Conservation (phyloP, 2,329 filamentous ascomycete species). For the Fusarium redolens region DNA sequence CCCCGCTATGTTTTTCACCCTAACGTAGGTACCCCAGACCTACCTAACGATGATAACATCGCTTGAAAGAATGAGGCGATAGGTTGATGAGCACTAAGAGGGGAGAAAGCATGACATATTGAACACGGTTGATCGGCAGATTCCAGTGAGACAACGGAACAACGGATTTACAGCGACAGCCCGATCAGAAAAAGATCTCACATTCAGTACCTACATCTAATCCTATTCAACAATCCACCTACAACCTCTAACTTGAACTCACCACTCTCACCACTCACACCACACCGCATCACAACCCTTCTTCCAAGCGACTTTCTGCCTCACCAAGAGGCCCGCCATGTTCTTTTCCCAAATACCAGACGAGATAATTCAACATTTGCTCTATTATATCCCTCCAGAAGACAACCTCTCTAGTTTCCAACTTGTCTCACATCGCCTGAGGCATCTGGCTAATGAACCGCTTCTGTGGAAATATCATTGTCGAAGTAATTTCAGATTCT, state of each 20-base stretch:
- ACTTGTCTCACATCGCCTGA: slow-evolving; percentile 71
- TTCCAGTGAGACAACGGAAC: slow-evolving; percentile 2
- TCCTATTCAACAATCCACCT: slow-evolving; percentile 1
- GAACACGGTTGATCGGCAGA: slow-evolving; percentile 32
- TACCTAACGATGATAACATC: slow-evolving; percentile 37
- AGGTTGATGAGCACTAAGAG: slow-evolving; percentile 18
- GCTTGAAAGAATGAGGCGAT: slow-evolving; percentile 28
- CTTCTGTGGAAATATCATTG: slow-evolving; percentile 87
- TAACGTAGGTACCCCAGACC: slow-evolving; percentile 15
- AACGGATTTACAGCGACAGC: slow-evolving; percentile 11
- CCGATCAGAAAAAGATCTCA: slow-evolving; percentile 1
- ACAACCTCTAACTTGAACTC: slow-evolving; percentile 12
- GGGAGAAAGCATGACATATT: slow-evolving; percentile 39
- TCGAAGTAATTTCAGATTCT: slow-evolving; percentile 74
- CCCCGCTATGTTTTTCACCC: slow-evolving; percentile 27
- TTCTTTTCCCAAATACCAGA: slow-evolving; percentile 72
- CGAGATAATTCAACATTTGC: slow-evolving; percentile 85
- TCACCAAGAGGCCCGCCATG: slow-evolving; percentile 43
- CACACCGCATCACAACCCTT: slow-evolving; percentile 15
- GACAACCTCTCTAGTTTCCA: slow-evolving; percentile 63
- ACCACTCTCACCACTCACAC: neutral
- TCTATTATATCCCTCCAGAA: slow-evolving; percentile 70
- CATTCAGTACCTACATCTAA: neutral
- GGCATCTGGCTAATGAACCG: slow-evolving; percentile 74
- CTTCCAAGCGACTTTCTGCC: slow-evolving; percentile 13